Conservation (phyloP, 1,284 basidiomycete species). For the Chalciporus sp. region DNA sequence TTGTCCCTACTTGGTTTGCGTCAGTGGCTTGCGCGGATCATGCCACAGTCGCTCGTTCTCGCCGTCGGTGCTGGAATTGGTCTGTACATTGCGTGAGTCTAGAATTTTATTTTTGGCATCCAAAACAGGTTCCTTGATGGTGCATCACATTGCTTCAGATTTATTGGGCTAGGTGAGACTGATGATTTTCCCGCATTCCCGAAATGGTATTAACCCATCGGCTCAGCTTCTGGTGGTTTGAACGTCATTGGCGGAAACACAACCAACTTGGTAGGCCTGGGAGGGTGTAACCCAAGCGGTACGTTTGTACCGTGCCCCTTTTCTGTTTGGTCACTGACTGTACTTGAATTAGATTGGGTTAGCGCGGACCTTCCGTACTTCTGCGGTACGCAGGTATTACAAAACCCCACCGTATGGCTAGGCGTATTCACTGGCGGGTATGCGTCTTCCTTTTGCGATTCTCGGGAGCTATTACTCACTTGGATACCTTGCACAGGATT, state of each 20-base stretch:
- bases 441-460: conserved; percentile 19
- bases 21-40: conserved; percentile 87
- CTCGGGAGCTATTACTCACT: conserved; percentile 14
- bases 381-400: conserved; percentile 71
- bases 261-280: conserved; percentile 77
- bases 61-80: conserved; percentile 88
- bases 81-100: conserved; percentile 73
- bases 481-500: conserved; percentile 47
- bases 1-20: conserved; percentile 85
- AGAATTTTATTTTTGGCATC: neutral
- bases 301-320: conserved; percentile 16
- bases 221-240: conserved; percentile 63
- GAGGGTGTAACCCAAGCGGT: conserved; percentile 69
- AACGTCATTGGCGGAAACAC: conserved; percentile 78
- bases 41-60: conserved; percentile 85
- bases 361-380: conserved; percentile 51
- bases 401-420: conserved; percentile 83
- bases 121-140: conserved; percentile 3
- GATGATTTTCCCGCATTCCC: neutral
- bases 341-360: conserved; percentile 34
- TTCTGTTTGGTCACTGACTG: neutral
- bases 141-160: conserved; percentile 41
- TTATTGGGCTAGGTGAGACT: conserved; percentile 57
- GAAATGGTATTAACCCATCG: conserved; percentile 10
- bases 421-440: conserved; percentile 86